Conservation (phyloP, 1,139 yeast species). For the Candida sanyaensis region DNA sequence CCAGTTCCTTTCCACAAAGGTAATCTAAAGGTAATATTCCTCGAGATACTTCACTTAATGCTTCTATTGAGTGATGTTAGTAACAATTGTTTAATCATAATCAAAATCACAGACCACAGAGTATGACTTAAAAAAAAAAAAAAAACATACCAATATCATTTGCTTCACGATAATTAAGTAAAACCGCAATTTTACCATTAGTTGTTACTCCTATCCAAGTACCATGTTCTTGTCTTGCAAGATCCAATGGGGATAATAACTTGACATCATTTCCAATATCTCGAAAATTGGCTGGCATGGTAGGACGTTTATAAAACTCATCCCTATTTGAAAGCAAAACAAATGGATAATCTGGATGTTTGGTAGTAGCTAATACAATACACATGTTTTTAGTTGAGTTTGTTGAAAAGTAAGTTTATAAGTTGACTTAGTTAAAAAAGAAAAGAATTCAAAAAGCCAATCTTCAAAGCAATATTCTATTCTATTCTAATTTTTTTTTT, state of each 20-base stretch:
- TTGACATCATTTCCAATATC: slow-evolving; percentile 28
- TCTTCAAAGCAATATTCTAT: too few species aligned
- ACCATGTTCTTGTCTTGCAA: slow-evolving; percentile 76
- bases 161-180: slow-evolving; percentile 68
- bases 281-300: slow-evolving; percentile 61
- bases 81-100: slow-evolving; percentile 12
- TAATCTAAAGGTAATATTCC: slow-evolving; percentile 70
- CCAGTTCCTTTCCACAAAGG: slow-evolving; percentile 37
- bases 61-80: slow-evolving; percentile 17
- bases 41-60: slow-evolving; percentile 57
- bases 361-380: slow-evolving; percentile 59
- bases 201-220: slow-evolving; percentile 86
- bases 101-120: too few species aligned
- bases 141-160: slow-evolving; percentile 25
- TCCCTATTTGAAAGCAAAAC: slow-evolving; percentile 82
- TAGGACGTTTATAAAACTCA: slow-evolving; percentile 75
- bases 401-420: too few species aligned
- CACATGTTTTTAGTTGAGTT: slow-evolving; percentile 47
- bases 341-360: slow-evolving; percentile 66
- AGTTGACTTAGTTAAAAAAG: too few species aligned
- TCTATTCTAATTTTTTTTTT: too few species aligned
- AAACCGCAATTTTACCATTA: slow-evolving; percentile 66
- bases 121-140: neutral
- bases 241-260: slow-evolving; percentile 72
- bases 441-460: too few species aligned